Evolutionary conservation across 2,329 filamentous ascomycete species (phyloP), one percentile per base, ranked within the genome.

Genomic region (Gnomoniopsis smithogilvyi): DNA sequence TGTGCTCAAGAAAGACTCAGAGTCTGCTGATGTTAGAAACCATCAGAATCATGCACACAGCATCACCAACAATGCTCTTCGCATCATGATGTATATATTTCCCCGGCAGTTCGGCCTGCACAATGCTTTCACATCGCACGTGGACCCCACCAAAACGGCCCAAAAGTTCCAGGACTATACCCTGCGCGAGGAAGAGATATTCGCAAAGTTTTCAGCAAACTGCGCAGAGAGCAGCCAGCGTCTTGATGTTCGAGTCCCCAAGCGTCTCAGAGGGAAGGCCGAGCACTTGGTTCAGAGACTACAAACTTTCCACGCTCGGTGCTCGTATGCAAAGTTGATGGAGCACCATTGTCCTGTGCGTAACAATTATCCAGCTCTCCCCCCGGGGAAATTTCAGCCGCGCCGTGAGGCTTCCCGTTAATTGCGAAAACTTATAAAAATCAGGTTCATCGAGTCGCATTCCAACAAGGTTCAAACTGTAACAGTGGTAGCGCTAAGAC

Each of bases 61-160:
- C n/a, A 75, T 83, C 65, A 67, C 77, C 1, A 68, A 73, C 14
- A 82, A 88, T 63, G 90, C 86, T 0, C 68, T 86, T 12, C 90
- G 89, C 65, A 74, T 96, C 21, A 85, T 96, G 83, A 95, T 94
- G 78, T 94, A 98, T 72, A 87, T 99, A 1, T 99, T 99, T 66
- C 95, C 95, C 34, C 82, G 88, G 12, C 93, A 98, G 68, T 98
- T 96, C 68, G 85, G 85, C 15, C 77, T 99, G 3, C 92, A 96
- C 69, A 99, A 98, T 72, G 92, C 89, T n/a, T 97, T 98, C 69
- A 92, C 87, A 0, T 90, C 87, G 6, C 74, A 77, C 3, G 80
- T 89, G 17, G 82, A 95, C 69, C 70, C 69, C 22, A 81, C 75
- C 51, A 83, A 90, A 67, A 94, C 88, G 0, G 78, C 84, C 0